Evolutionary conservation across 2,329 filamentous ascomycete species (phyloP).

Genomic region (Canariomyces notabilis): DNA sequence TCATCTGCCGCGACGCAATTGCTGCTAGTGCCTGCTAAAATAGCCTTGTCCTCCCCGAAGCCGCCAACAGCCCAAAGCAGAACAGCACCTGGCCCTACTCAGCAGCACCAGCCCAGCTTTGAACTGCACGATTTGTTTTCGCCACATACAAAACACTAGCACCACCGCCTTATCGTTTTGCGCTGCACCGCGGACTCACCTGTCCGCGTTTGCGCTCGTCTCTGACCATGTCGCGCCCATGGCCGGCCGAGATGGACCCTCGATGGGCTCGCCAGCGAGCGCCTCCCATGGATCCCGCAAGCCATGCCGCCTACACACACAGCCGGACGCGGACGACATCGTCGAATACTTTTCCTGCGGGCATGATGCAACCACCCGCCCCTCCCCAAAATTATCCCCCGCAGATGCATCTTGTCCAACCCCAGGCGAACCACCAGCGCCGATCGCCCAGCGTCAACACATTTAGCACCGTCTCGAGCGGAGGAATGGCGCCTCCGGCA

Average conservation of each 20-base stretch:
- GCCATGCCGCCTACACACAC: conserved; percentile 42
- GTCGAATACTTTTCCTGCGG: conserved; percentile 45
- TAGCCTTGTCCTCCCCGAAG: not conserved
- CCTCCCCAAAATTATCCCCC: conserved; percentile 26
- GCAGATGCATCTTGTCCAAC: conserved; percentile 29
- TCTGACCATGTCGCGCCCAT: conserved; percentile 16
- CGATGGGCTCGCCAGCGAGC: conserved; percentile 30
- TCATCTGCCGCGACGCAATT: not conserved
- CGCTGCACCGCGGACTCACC: not conserved
- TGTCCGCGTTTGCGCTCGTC: not conserved
- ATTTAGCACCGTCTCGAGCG: conserved; percentile 62
- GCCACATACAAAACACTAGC: too few relatives aligned
- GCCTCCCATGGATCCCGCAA: conserved; percentile 24
- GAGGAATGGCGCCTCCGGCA: conserved; percentile 45
- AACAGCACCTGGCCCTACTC: not conserved
- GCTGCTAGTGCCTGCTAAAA: not conserved
- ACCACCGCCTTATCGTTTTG: not conserved
- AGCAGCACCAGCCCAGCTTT: not conserved
- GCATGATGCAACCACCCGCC: conserved; percentile 11
- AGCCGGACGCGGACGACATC: conserved; percentile 53
- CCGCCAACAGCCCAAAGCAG: too few relatives aligned
- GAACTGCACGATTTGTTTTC: not conserved
- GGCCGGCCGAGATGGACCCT: conserved; percentile 25
- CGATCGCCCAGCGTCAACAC: conserved; percentile 63
- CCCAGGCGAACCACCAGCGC: conserved; percentile 40